Evolutionary conservation across 2,329 filamentous ascomycete genomes (phyloP), one percentile per base, ranked within the genome.

Genomic region (Clarireedia paspali): DNA sequence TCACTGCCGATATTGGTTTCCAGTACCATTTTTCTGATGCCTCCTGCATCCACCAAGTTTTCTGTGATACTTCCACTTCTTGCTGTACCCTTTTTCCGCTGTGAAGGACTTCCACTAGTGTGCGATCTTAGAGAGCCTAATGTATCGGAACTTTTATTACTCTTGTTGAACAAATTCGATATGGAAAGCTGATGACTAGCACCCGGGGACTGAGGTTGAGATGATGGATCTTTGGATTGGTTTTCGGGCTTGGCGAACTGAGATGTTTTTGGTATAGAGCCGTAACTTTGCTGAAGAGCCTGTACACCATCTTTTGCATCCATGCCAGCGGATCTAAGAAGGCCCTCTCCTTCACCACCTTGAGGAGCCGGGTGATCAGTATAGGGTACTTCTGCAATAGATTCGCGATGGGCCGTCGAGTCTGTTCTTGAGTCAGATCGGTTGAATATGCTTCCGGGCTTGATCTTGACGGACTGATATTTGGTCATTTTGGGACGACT

Each of bases 21-120:
- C 26, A 92, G 75, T 1, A 92, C 81, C 46, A 90, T 81, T 71
- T 92, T 92, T 60, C 83, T 82, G 52, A 91, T 79, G 2, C 88
- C 88, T 55, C 85, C 83, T 2, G 85, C 76, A 65, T 91, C 85
- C 55, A 91, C 74, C n/a, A 88, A 75, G 59, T 87, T 88, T 70
- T 91, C 87, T 0, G 87, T 90, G 63, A 91, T 89, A 67, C 85
- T 89, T 27, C 88, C 88, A 62, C 84, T 89, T 56, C 87, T 78
- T 5, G 84, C 83, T 4, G 77, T 74, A 7, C 78, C 75, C 36
- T 73, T 73, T 50, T 71, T 71, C 17, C 68, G 64, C n/a, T 34
- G 34, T 64, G 62, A 67, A 53, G 63, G 68, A 56, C 61, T 62
- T n/a, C 60, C 63, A 7, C 51, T 53, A 14, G 38, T 48, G 38